Percentiles rank a stretch among this genome's conserved stretches.
Conservation (phyloP, 2,329 filamentous ascomycete genomes). For the Trichoderma afroharzianum region DNA sequence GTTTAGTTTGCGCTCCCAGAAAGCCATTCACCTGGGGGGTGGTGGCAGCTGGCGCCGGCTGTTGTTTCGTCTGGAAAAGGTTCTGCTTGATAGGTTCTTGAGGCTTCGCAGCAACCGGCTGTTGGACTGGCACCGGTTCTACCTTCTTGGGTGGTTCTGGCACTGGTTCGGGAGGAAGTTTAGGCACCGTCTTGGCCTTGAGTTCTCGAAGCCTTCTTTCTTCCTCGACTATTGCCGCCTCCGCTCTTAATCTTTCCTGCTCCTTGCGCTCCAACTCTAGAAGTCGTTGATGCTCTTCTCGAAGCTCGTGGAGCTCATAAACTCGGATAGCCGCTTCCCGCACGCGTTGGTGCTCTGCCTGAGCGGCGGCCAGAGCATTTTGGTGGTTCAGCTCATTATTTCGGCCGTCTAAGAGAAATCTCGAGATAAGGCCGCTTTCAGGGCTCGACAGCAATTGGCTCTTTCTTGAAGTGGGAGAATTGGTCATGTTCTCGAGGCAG, state of each 20-base stretch:
- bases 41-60: constrained; percentile 12
- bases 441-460: constrained; percentile 41
- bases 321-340: constrained; percentile 48
- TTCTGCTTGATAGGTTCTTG: constrained; percentile 22
- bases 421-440: constrained; percentile 48
- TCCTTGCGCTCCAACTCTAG: constrained; percentile 44
- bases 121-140: constrained; percentile 18
- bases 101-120: not conserved
- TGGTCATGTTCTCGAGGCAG: constrained; percentile 36
- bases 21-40: constrained; percentile 21
- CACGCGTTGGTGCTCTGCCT: constrained; percentile 64
- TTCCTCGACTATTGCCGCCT: constrained; percentile 45
- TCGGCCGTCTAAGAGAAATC: constrained; percentile 58
- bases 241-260: constrained; percentile 42
- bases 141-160: constrained; percentile 27
- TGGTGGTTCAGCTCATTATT: constrained; percentile 62
- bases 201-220: constrained; percentile 47
- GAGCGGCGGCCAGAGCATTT: constrained; percentile 63
- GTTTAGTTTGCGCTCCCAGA: constrained; percentile 25
- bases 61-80: not conserved
- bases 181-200: constrained; percentile 43
- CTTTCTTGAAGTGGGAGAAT: constrained; percentile 40
- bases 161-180: constrained; percentile 38
- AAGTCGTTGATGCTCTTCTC: constrained; percentile 43
- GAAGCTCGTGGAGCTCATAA: constrained; percentile 45